Evolutionary conservation across 2,329 filamentous ascomycete species (phyloP), one percentile per base, ranked within the genome.

Genomic region (Pseudodiploospora longispora): DNA sequence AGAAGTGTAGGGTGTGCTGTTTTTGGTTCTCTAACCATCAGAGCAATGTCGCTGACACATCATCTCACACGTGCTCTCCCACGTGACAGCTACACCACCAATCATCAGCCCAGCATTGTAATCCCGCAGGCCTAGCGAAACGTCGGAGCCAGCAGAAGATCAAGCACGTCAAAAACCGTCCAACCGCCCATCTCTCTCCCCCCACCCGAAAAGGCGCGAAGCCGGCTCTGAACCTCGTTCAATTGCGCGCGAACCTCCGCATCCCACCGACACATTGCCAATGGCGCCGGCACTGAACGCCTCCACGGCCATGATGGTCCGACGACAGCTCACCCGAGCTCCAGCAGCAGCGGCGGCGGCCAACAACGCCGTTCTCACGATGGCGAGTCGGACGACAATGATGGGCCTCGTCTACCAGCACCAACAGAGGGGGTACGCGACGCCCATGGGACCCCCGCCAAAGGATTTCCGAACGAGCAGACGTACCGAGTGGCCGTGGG

Each of bases 401-500:
- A 31, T 45, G 42, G 42, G 36, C 36, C 29, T 40, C n/a, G 40
- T 39, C 10, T 37, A 38, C 33, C 45, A 46, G 27, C 8, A 34
- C 49, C 60, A 62, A 49, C 57, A 54, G 50, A 61, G 69, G 51
- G 58, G 60, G 51, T 80, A 80, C 54, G 80, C 84, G 54, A 82
- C 86, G 39, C 87, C 88, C 51, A 74, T 77, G 52, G 88, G 90
- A 40, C 81, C 87, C 54, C 87, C 88, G 54, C 85, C 87, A 46
- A 71, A 81, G 55, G 82, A 83, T 52, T 96, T 95, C 76, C 82
- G 93, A 56, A 74, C 90, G 57, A 78, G 82, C 59, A 76, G 74
- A 51, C 82, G 78, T 41, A 77, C 82, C 63, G 71, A 80, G 70
- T 97, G 89, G 88, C 82, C 94, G 55, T 79, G 94, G 66, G 76